Percentiles rank a stretch among this genome's conserved stretches.
These are phyloP conservation scores for Penicillium lividum DNA, from an alignment of 495 filamentous ascomycete genomes.

Conservation along the genomic window DNA sequence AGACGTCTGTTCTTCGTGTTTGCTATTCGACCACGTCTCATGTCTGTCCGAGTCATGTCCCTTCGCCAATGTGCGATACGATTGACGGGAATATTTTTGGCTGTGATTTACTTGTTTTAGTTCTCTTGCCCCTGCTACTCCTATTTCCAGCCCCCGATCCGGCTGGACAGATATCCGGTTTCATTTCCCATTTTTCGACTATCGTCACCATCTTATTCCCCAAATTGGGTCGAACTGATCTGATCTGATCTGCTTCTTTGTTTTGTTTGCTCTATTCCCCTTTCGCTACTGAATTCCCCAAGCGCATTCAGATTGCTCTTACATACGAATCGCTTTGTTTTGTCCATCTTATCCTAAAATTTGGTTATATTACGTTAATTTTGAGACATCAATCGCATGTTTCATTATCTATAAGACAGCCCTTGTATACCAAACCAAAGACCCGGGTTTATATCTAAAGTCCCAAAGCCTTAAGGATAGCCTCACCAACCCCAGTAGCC, in stretches of 20 bases:
- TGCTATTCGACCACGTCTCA: conserved; percentile 13
- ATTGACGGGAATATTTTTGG: conserved; percentile 21
- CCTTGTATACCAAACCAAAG: too few relatives aligned
- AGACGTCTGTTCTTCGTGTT: conserved; percentile 20
- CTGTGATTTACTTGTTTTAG: conserved; percentile 14
- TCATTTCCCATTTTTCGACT: conserved; percentile 8
- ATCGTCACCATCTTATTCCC: conserved; percentile 3
- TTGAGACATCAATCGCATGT: too few relatives aligned
- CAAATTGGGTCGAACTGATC: conserved; percentile 8
- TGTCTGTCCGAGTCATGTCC: neutral
- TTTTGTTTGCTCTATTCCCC: conserved; percentile 34
- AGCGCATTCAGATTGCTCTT: conserved; percentile 16
- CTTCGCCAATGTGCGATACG: conserved; percentile 15
- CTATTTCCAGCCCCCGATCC: conserved; percentile 6
- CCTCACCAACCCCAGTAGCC: conserved; percentile 59
- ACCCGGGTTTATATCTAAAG: conserved; percentile 13
- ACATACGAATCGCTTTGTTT: conserved; percentile 25
- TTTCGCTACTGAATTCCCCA: conserved; percentile 29
- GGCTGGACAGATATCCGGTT: conserved; percentile 22
- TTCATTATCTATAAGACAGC: too few relatives aligned
- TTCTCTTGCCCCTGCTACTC: conserved; percentile 2
- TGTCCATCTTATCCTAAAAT: neutral
- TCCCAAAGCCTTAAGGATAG: conserved; percentile 41
- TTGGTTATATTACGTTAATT: neutral
- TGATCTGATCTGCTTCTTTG: conserved; percentile 13